Evolutionary conservation across 2,329 filamentous ascomycete species (phyloP).

Genomic region (Xylaria sp.): DNA sequence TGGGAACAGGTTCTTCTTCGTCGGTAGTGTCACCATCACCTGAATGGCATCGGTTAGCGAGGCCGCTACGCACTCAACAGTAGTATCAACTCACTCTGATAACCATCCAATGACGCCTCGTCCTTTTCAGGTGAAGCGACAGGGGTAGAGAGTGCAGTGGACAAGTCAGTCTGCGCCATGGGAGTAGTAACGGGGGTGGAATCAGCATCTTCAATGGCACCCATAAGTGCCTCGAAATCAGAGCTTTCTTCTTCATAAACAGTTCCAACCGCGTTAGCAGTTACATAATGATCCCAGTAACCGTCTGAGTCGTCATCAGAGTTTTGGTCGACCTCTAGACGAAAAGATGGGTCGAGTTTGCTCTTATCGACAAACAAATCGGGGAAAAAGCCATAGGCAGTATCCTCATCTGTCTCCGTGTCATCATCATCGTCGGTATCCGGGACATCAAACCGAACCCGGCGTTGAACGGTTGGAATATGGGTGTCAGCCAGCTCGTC

Average conservation of each 20-base stretch:
- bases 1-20: slow-evolving; percentile 65
- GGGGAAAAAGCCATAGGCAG: slow-evolving; percentile 73
- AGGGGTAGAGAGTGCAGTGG: slow-evolving; percentile 51
- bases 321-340: slow-evolving; percentile 75
- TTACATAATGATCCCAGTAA: slow-evolving; percentile 70
- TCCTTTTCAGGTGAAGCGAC: slow-evolving; percentile 51
- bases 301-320: slow-evolving; percentile 63
- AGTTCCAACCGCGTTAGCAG: slow-evolving; percentile 49
- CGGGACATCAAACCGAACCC: slow-evolving; percentile 78
- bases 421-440: slow-evolving; percentile 76
- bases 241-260: slow-evolving; percentile 49
- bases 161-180: slow-evolving; percentile 49
- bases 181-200: slow-evolving; percentile 58
- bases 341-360: slow-evolving; percentile 76
- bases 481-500: slow-evolving; percentile 54
- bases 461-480: slow-evolving; percentile 61
- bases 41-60: slow-evolving; percentile 56
- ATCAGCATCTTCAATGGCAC: slow-evolving; percentile 54
- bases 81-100: slow-evolving; percentile 65
- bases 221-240: slow-evolving; percentile 57
- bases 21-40: slow-evolving; percentile 72
- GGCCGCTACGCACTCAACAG: background rate
- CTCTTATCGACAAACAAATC: slow-evolving; percentile 83
- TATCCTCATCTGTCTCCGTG: slow-evolving; percentile 71
- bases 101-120: slow-evolving; percentile 64